Evolutionary conservation across 345 rosid species (phyloP), one percentile per base, ranked within the genome.

Genomic region (Eucalyptus curtisii): DNA sequence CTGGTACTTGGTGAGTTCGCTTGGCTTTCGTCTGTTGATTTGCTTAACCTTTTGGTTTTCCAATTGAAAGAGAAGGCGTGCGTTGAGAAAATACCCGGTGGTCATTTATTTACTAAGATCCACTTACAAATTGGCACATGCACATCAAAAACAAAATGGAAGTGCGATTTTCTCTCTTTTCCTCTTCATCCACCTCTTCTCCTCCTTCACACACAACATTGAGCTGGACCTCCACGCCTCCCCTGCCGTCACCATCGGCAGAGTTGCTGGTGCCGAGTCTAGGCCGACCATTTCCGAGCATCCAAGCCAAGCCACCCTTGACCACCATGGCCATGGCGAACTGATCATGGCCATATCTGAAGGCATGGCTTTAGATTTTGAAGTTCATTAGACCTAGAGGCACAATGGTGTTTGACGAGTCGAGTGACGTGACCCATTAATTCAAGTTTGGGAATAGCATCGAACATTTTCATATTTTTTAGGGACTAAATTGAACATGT

Each of bases 1-100:
- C 99, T 90, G 99, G 99, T 91, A 87, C 89, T 92, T 98, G 99
- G 99, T 98, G 88, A 92, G 98, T 87, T 87, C 10, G 44, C 86
- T 87, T 47, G 86, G 82, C 53, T 85, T 47, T 47, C 24, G 40
- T 27, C 55, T 85, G 37, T 85, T 47, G 86, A 85, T 85, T 47
- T 85, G 42, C 44, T 49, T 48, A 13, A 24, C 15, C 31, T 17
- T 61, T 33, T 27, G 24, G 20, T 52, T 33, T 71, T 76, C 30
- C 24, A 10, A 45, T 45, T 25, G 61, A 61, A 61, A 61, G 33
- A 27, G 68, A 27, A 27, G 47, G 30, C 6, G 27, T 42, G 71
- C 16, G n/a, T 59, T 87, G 27, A n/a, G 40, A 66, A 66, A 31
- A 66, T 7, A 66, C 33, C 22, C 42, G 40, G 42, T 16, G 5